Base-by-base conservation (phyloP, 768 basidiomycete species). In the Lactarius pseudohatsudake region DNA sequence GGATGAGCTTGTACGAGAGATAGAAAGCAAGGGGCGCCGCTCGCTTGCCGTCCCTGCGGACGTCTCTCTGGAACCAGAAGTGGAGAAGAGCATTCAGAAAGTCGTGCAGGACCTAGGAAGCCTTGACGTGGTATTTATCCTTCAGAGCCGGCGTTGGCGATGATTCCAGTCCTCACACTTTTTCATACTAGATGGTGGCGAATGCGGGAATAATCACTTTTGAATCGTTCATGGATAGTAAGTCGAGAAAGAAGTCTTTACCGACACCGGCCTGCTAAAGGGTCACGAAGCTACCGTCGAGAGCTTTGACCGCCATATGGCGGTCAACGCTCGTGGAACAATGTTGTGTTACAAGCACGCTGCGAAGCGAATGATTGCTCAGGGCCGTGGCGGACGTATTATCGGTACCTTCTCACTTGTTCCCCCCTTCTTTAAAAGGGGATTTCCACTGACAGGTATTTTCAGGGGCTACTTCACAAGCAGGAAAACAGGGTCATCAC, bases 291-390 rank as follows among this genome's bases (percentile, higher is more conserved):
- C 30, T 22, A 40, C 64, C 5, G 43, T 60, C 16, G 57, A 69
- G 10, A 16, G 6, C 4, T 70, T 53, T 40, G 64, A 70, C 20
- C 63, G 57, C 36, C 0, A 63, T 20, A 62, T 55, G 56, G 53
- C 61, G 4, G 45, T 65, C 26, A 70, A 65, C 38, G 66, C 50
- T 18, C 66, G 64, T 3, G 43, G 69, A 43, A 65, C 67, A 36
- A 67, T 73, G 65, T 47, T 72, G 8, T 73, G 72, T 55, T 73
- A 73, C 64, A 73, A 72, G 61, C 34, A 66, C 32, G 72, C 72
- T 1, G 72, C 64, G 26, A 69, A 69, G 53, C 72, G 72, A 60
- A 73, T 73, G 72, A 59, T 74, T 26, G 64, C 64, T 8, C 71
- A 71, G 67, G 64, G 69, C 7, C 53, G 50, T 30, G 69, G 69